These are phyloP conservation scores for Lentinula novae-zelandiae DNA, from an alignment of 1,284 basidiomycete species.

Conservation along the genomic window DNA sequence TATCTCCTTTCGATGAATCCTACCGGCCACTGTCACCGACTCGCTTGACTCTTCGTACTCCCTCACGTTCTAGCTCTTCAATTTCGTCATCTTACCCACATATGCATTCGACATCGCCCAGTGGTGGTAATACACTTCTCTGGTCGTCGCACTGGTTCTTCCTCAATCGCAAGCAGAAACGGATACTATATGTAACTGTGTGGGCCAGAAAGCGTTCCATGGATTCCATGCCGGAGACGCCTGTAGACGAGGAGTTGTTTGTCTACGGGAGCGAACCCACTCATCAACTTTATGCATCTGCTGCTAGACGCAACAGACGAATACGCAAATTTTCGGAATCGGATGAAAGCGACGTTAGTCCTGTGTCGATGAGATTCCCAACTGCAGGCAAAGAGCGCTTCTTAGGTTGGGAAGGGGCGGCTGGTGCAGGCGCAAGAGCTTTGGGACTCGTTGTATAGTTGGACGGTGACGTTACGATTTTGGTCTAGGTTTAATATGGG, in stretches of 20 bases:
- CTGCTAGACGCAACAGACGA: not conserved
- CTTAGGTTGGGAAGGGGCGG: conserved; percentile 70
- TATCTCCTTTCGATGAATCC: conserved; percentile 2
- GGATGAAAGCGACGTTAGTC: conserved; percentile 24
- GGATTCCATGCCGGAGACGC: conserved; percentile 18
- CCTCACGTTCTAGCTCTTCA: not conserved
- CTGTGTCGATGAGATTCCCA: not conserved
- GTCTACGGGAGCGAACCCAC: conserved; percentile 1
- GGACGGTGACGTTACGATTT: not conserved
- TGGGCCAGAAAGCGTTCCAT: conserved; percentile 74
- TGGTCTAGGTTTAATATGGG: not conserved
- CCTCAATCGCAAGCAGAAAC: conserved; percentile 89
- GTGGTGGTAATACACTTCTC: conserved; percentile 67
- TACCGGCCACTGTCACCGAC: conserved; percentile 22
- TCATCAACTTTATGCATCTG: not conserved
- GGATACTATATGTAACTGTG: conserved; percentile 89
- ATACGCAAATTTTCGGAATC: conserved; percentile 24
- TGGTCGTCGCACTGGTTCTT: conserved; percentile 99
- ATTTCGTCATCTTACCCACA: conserved; percentile 23
- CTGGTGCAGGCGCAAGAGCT: conserved; percentile 72
- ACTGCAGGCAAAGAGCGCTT: conserved; percentile 32
- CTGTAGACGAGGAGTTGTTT: conserved; percentile 6
- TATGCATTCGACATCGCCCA: conserved; percentile 24
- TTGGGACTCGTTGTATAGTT: conserved; percentile 44
- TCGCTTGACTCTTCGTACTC: conserved; percentile 21